Conservation (phyloP, 2,329 filamentous ascomycete genomes). For the Ascomycota sp. region DNA sequence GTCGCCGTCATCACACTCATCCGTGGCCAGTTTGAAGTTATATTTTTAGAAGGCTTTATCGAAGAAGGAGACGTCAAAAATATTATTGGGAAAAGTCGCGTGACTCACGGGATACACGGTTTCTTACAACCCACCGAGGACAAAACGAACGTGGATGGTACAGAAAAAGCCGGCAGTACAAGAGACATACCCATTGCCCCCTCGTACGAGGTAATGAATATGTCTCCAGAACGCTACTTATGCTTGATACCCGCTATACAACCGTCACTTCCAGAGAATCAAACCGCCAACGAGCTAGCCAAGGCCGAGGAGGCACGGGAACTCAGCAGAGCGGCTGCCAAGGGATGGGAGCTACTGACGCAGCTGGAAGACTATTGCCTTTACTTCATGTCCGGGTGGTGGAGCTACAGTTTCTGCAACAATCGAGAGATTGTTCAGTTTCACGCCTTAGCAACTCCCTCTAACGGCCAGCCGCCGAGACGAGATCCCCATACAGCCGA, state of each 20-base stretch:
- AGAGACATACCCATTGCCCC: conserved; percentile 6
- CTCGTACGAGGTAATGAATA: conserved; percentile 52
- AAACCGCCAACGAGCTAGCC: conserved; percentile 44
- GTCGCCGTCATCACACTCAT: not conserved
- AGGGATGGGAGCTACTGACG: conserved; percentile 61
- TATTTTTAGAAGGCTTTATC: conserved; percentile 54
- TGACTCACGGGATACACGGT: conserved; percentile 16
- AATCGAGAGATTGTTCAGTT: conserved; percentile 76
- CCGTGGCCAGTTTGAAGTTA: conserved; percentile 50
- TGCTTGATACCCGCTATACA: conserved; percentile 62
- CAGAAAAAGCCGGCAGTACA: conserved; percentile 10
- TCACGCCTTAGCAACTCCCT: conserved; percentile 52
- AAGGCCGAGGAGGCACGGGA: conserved; percentile 64
- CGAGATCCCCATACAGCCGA: conserved; percentile 58
- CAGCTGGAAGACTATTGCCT: conserved; percentile 69
- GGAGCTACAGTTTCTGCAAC: conserved; percentile 92
- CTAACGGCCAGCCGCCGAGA: conserved; percentile 51
- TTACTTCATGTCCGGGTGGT: conserved; percentile 73
- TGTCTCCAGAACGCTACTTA: conserved; percentile 54
- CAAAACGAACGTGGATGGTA: conserved; percentile 4
- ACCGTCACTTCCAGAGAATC: conserved; percentile 33
- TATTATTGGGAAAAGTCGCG: conserved; percentile 27
- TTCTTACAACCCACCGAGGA: conserved; percentile 18
- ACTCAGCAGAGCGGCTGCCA: conserved; percentile 52
- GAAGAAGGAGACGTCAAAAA: conserved; percentile 46